Evolutionary conservation across 2,329 filamentous ascomycete species (phyloP).

Genomic region (Chaetomiaceae sp.): DNA sequence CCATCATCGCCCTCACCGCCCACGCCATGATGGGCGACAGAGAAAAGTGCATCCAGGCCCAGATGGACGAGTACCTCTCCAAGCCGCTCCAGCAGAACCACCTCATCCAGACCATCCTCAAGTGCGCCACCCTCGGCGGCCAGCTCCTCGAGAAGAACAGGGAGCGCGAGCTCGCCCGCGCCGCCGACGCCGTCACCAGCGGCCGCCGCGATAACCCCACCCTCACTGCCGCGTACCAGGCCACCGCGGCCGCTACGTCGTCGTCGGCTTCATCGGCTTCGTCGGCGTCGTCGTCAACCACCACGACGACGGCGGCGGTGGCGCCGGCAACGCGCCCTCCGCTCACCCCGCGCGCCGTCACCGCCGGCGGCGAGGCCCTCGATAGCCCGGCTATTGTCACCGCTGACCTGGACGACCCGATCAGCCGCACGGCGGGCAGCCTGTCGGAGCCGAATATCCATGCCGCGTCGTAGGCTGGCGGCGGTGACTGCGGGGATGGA

Average conservation of each 20-base stretch:
- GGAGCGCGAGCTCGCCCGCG: slow-evolving; percentile 53
- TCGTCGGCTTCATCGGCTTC: no score
- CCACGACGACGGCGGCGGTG: no score
- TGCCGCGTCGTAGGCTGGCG: neutral
- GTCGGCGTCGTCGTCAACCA: no score
- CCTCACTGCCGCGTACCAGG: slow-evolving; percentile 23
- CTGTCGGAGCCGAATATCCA: slow-evolving; percentile 39
- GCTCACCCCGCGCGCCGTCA: slow-evolving; percentile 58
- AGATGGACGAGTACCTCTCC: slow-evolving; percentile 98
- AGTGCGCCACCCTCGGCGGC: slow-evolving; percentile 88
- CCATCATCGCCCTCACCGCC: slow-evolving; percentile 93
- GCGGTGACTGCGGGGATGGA: no score
- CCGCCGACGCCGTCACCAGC: slow-evolving; percentile 44
- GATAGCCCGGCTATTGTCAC: slow-evolving; percentile 61
- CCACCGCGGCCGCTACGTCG: no score
- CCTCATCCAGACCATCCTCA: slow-evolving; percentile 94
- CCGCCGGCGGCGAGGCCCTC: slow-evolving; percentile 60
- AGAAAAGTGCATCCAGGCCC: slow-evolving; percentile 95
- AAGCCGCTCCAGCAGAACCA: slow-evolving; percentile 96
- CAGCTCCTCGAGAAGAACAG: slow-evolving; percentile 73
- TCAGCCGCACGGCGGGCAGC: slow-evolving; percentile 47
- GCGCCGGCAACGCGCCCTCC: slow-evolving; percentile 52
- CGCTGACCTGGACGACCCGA: slow-evolving; percentile 54
- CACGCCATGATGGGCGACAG: slow-evolving; percentile 98
- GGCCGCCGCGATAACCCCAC: slow-evolving; percentile 32